Percentiles rank a stretch among this genome's conserved stretches.
These are phyloP conservation scores for Xylariaceae sp. DNA, from an alignment of 2,329 filamentous ascomycete genomes.

Conservation along the genomic window DNA sequence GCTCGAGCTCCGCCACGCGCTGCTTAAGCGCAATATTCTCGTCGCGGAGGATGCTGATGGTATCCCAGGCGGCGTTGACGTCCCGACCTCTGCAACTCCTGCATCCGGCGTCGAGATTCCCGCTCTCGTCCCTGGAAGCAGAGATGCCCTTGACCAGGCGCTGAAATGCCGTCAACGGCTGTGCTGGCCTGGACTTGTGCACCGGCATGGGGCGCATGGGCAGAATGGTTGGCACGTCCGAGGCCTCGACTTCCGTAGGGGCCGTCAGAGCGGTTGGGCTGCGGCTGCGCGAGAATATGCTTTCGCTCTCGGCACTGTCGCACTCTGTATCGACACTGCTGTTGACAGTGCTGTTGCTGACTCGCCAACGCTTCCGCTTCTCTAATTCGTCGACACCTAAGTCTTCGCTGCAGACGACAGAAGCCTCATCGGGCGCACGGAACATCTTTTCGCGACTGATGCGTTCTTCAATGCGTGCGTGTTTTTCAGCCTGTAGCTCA, in stretches of 20 bases:
- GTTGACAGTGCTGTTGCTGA: slow-evolving; percentile 39
- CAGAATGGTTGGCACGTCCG: slow-evolving; percentile 15
- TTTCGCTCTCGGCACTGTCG: slow-evolving; percentile 44
- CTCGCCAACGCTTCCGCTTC: slow-evolving; percentile 39
- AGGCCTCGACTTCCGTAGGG: slow-evolving; percentile 25
- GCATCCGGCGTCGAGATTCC: slow-evolving; percentile 34
- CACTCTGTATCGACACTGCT: slow-evolving; percentile 50
- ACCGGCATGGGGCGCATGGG: slow-evolving; percentile 20
- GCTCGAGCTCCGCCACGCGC: slow-evolving; percentile 54
- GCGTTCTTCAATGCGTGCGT: slow-evolving; percentile 38
- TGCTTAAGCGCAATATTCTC: slow-evolving; percentile 60
- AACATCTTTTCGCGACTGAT: slow-evolving; percentile 29
- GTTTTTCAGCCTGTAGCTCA: slow-evolving; percentile 50
- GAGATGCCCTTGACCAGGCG: slow-evolving; percentile 44
- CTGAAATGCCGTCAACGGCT: slow-evolving; percentile 43
- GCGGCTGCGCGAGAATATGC: slow-evolving; percentile 56
- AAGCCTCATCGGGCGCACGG: slow-evolving; percentile 16
- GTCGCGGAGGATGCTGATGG: slow-evolving; percentile 54
- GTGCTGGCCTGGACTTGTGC: slow-evolving; percentile 24
- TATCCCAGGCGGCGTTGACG: slow-evolving; percentile 59
- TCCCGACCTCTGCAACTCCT: slow-evolving; percentile 55
- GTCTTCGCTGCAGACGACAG: neutral
- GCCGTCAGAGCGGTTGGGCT: slow-evolving; percentile 48
- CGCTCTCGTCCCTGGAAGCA: slow-evolving; percentile 32
- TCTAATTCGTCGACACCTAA: slow-evolving; percentile 46